Evolutionary conservation across 768 basidiomycete genomes (phyloP).

Genomic region (Russula dissimulans): DNA sequence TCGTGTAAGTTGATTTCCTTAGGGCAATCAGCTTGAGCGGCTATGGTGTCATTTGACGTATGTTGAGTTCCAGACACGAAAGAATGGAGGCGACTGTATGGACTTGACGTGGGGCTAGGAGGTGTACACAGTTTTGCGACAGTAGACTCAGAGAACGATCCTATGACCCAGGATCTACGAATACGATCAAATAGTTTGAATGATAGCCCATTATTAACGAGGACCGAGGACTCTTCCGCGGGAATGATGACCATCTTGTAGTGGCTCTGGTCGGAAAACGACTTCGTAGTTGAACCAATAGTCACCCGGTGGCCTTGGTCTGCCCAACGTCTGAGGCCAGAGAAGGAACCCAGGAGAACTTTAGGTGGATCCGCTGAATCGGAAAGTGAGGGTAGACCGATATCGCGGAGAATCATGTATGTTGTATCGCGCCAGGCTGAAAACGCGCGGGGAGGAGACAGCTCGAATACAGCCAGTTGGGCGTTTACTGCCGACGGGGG

Average conservation of each 20-base stretch:
- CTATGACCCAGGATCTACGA: neutral
- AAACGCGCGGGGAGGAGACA: neutral
- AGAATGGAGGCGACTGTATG: neutral
- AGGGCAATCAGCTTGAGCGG: conserved; percentile 35
- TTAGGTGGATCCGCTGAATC: neutral
- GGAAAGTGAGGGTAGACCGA: neutral
- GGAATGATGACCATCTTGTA: conserved; percentile 1
- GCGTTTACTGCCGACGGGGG: neutral
- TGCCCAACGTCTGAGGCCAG: neutral
- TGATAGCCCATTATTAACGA: conserved; percentile 3
- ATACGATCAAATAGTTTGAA: conserved; percentile 2
- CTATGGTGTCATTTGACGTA: conserved; percentile 36
- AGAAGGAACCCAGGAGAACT: neutral
- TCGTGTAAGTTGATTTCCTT: conserved; percentile 37
- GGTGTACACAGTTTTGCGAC: neutral
- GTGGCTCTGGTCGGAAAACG: neutral
- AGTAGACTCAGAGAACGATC: neutral
- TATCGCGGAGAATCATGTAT: conserved; percentile 3
- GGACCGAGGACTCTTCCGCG: neutral
- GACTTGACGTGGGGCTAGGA: neutral
- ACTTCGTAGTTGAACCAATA: conserved; percentile 6
- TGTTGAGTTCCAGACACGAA: neutral
- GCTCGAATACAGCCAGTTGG: conserved; percentile 5
- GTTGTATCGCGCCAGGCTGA: conserved; percentile 11
- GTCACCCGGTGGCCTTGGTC: neutral